Evolutionary conservation across 1,284 basidiomycete genomes (phyloP), one percentile per base, ranked within the genome.

Genomic region (Ustilago nuda): DNA sequence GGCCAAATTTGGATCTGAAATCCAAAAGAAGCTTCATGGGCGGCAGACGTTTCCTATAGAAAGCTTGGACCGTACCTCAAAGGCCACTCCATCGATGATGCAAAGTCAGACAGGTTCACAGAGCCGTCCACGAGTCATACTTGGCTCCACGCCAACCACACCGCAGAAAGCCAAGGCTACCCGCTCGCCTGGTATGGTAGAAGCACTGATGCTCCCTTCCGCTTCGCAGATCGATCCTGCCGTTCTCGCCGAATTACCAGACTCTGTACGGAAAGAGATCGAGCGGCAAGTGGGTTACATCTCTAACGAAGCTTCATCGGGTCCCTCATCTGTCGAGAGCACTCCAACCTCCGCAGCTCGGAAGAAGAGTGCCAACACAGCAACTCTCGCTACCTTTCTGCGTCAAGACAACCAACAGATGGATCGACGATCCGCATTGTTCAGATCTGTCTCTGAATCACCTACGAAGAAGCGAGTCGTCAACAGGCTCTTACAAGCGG

Each of bases 171-270:
- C 78, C 9, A 76, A 76, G 48, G 52, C 58, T 1, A 61, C 68
- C 0, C 64, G 73, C 0, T 61, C 76, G 8, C 64, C 66, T 3
- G 65, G 63, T 6, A 62, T 70, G 53, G 70, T 59, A 6, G 61
- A 69, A 48, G 70, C 73, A 23, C 65, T 81, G 6, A 62, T 72
- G 58, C 54, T 81, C 3, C 82, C 82, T 0, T 80, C 80, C 0
- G 73, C 73, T 4, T 84, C 83, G 0, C 83, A 84, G 65, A 71
- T 85, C 52, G 84, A 85, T 41, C 72, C 77, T 4, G 57, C 70
- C 12, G 82, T 83, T 2, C 77, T 85, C 2, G 71, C 74, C 17
- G 80, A 83, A 48, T 63, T 85, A 2, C 84, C 84, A 0, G 68
- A 72, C 2, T 66, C 66, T 17, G 65, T 83, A 4, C 78, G 82